Conservation (phyloP, 139 green algal genomes). For the Coelastrella sp. region DNA sequence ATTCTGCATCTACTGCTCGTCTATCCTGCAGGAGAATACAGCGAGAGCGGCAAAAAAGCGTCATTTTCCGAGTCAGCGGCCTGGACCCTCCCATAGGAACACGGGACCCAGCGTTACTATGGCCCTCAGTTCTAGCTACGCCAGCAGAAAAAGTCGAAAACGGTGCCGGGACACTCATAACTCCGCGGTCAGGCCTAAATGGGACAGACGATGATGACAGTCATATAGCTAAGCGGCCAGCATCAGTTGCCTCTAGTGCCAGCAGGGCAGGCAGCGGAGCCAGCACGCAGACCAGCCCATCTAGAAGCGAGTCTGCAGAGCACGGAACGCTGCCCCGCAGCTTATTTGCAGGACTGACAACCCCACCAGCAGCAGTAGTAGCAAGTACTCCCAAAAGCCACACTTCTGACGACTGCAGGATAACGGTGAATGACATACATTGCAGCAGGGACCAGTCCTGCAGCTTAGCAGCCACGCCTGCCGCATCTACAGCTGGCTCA, state of each 20-base stretch:
- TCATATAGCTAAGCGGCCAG: not conserved
- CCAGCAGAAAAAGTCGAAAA: not conserved
- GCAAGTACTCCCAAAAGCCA: not conserved
- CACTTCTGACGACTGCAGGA: not conserved
- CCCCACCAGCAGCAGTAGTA: not conserved
- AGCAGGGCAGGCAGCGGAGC: not conserved
- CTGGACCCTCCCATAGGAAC: not conserved
- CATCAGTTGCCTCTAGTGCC: not conserved
- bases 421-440: not conserved
- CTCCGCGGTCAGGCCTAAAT: no score
- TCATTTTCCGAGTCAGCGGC: not conserved
- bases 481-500: not conserved
- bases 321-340: not conserved
- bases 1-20: not conserved
- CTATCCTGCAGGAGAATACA: not conserved
- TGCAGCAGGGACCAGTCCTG: not conserved
- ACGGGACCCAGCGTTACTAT: not conserved
- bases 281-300: not conserved
- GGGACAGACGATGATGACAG: not conserved
- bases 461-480: not conserved
- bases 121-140: not conserved
- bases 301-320: not conserved
- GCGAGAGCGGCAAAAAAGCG: not conserved
- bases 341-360: not conserved
- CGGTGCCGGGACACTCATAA: not conserved